Evolutionary conservation across 257 asterid genomes (phyloP), one percentile per base, ranked within the genome.

Genomic region (Striga asiatica): DNA sequence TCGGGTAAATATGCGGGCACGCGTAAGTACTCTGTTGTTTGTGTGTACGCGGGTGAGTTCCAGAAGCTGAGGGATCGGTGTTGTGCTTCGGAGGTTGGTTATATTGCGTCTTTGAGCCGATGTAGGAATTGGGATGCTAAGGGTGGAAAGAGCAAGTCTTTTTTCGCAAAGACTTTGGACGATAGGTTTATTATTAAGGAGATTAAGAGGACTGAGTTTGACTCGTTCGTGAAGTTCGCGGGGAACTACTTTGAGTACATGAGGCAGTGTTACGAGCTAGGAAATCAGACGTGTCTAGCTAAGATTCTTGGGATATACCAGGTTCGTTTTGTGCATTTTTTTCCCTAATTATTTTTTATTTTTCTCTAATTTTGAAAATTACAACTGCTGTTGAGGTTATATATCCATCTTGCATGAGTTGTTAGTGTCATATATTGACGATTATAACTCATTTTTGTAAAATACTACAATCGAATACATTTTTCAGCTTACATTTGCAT

Each of bases 91-190:
- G 98, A 91, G 61, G 74, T 67, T 16, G 82, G 74, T 52, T 91
- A 71, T 70, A 78, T 91, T 62, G 95, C 98, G 52, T 86, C 98
- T 22, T 54, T 91, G 54, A 80, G 98, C 66, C 93, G 96, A 37
- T 91, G 98, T 74, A 69, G 67, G 75, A 71, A 71, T 52, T 91
- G 96, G 98, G 89, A 83, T 62, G 95, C 98, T 8, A 80, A 91
- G 74, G 98, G 98, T 55, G 98, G 98, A 66, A 91, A 91, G 69
- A 91, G 98, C 66, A 84, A 84, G 59, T 84, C 98, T 42, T 72
- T 86, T 71, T 86, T 91, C 70, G 94, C 95, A 1, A 91, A 91
- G 71, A 87, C 98, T 12, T 74, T 83, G 22, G 98, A 87, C 58
- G 98, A 91, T 31, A 74, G 96, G 58, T 86, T 84, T 60, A 91